Evolutionary conservation across 2,329 filamentous ascomycete species (phyloP).

Genomic region (Dactylellina cionopaga): DNA sequence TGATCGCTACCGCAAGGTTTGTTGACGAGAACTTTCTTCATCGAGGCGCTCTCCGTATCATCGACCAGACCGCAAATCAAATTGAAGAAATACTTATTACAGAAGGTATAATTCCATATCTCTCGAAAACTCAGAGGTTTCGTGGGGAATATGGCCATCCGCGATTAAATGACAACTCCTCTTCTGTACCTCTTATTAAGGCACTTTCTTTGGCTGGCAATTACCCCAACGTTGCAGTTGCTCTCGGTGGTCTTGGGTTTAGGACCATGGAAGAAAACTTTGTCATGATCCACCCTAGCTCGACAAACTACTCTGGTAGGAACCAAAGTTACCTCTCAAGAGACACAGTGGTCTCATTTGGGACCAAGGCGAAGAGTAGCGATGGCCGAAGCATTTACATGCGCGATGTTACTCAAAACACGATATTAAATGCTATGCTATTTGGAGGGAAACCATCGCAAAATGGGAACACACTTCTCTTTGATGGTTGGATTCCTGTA

Average conservation of each 20-base stretch:
- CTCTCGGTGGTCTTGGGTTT: slow-evolving; percentile 54
- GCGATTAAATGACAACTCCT: slow-evolving; percentile 63
- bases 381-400: slow-evolving; percentile 56
- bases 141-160: slow-evolving; percentile 58
- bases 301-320: slow-evolving; percentile 54
- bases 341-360: slow-evolving; percentile 54
- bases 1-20: slow-evolving; percentile 57
- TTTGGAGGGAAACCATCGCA: slow-evolving; percentile 55
- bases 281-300: slow-evolving; percentile 57
- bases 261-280: slow-evolving; percentile 57
- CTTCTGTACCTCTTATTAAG: slow-evolving; percentile 63
- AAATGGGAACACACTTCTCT: slow-evolving; percentile 49
- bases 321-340: slow-evolving; percentile 33
- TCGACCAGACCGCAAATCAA: slow-evolving; percentile 60
- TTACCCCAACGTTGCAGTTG: slow-evolving; percentile 63
- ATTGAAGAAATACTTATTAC: slow-evolving; percentile 61
- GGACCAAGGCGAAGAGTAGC: slow-evolving; percentile 55
- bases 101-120: slow-evolving; percentile 58
- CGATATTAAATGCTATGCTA: slow-evolving; percentile 53
- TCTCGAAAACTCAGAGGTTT: slow-evolving; percentile 41
- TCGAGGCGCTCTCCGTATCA: slow-evolving; percentile 59
- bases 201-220: slow-evolving; percentile 63
- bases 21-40: slow-evolving; percentile 59
- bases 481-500: slow-evolving; percentile 56
- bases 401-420: slow-evolving; percentile 55